Evolutionary conservation across 2,329 filamentous ascomycete species (phyloP).

Genomic region (Colletotrichum sp.): DNA sequence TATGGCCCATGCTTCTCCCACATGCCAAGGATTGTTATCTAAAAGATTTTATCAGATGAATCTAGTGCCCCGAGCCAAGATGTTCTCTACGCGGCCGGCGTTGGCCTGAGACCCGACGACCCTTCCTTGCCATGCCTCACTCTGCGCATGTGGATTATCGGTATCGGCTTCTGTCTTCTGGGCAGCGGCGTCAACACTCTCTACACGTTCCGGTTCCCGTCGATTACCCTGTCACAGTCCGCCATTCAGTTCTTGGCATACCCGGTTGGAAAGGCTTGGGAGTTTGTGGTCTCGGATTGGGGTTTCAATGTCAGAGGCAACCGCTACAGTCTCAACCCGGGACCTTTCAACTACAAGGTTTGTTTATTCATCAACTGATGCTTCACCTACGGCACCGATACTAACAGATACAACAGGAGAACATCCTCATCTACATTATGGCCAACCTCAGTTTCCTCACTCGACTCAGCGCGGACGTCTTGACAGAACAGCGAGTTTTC

Average conservation of each 20-base stretch:
- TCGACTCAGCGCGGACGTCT: conserved; percentile 37
- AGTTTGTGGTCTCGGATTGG: conserved; percentile 34
- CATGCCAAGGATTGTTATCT: not conserved
- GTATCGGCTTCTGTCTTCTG: conserved; percentile 39
- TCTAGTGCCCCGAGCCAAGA: conserved; percentile 18
- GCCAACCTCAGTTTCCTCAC: conserved; percentile 48
- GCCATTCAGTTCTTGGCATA: conserved; percentile 48
- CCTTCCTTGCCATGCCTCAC: conserved; percentile 37
- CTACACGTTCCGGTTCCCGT: conserved; percentile 41
- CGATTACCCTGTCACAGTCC: conserved; percentile 36
- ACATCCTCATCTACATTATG: conserved; percentile 48
- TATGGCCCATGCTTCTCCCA: not conserved
- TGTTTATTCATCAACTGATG: not conserved
- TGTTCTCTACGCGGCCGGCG: conserved; percentile 33
- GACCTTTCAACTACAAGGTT: conserved; percentile 39
- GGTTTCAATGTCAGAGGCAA: conserved; percentile 28
- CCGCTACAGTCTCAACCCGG: conserved; percentile 41
- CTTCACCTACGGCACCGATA: accelerated
- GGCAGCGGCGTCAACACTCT: conserved; percentile 45
- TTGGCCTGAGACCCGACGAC: conserved; percentile 32
- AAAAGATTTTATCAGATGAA: conserved; percentile 6
- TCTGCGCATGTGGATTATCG: conserved; percentile 42
- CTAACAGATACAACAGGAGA: conserved; percentile 27
- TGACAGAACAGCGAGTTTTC: conserved; percentile 42
- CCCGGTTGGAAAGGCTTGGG: conserved; percentile 45